A percentile compares a stretch with the other conserved stretches of the same genome.
Evolutionary conservation across 768 basidiomycete species (phyloP).

Genomic region (Naganishia friedmannii): DNA sequence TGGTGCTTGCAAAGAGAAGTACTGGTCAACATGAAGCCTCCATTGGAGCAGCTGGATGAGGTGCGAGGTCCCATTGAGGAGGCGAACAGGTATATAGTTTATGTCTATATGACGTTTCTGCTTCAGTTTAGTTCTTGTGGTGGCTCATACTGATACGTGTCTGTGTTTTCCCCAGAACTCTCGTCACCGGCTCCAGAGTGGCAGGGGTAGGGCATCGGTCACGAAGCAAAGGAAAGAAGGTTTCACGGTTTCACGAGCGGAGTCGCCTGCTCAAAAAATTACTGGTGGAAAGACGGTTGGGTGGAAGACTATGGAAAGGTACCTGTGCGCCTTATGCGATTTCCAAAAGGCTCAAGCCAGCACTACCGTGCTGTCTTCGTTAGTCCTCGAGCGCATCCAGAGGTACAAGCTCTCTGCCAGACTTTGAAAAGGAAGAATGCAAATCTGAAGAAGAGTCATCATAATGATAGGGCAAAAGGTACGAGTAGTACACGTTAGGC

Average conservation of each 20-base stretch:
- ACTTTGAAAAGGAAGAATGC: constrained; percentile 1
- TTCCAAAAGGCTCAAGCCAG: background rate
- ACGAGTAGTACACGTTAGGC: too few relatives aligned
- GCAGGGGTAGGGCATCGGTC: background rate
- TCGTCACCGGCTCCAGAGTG: background rate
- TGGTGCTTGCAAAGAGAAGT: background rate
- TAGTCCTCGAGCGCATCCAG: too few relatives aligned
- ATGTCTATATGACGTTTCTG: background rate
- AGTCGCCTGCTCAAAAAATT: background rate
- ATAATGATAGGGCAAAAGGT: too few relatives aligned
- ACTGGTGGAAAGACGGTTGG: background rate
- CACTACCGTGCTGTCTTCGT: background rate
- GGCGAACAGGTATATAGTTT: background rate
- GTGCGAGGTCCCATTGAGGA: background rate
- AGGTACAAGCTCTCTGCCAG: background rate
- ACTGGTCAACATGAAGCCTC: background rate
- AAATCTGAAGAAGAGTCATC: background rate
- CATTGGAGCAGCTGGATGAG: background rate
- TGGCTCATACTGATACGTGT: background rate
- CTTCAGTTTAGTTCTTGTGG: too few relatives aligned
- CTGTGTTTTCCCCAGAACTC: background rate
- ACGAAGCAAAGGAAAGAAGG: background rate
- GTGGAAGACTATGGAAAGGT: background rate
- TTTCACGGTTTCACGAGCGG: background rate
- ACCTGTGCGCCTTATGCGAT: background rate